Evolutionary conservation across 306 rosid genomes (phyloP).

Genomic region (Hylodesmum podocarpum): DNA sequence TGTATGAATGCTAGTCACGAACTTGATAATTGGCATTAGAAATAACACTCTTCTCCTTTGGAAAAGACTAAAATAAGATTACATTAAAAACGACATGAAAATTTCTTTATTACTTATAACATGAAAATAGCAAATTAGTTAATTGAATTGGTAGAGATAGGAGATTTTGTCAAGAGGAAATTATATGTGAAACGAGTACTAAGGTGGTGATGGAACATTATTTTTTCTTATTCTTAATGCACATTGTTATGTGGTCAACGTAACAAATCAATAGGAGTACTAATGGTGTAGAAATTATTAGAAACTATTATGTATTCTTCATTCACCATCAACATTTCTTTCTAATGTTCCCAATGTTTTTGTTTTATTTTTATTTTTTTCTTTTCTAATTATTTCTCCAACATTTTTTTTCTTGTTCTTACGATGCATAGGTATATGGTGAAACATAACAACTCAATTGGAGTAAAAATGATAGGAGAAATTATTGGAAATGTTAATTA

Average conservation of each 20-base stretch:
- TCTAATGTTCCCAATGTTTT: too few species aligned
- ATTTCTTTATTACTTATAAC: background rate
- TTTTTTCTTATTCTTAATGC: background rate
- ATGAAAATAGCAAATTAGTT: background rate
- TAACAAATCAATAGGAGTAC: background rate
- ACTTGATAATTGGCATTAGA: too few species aligned
- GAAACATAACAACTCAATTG: background rate
- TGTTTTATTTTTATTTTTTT: too few species aligned
- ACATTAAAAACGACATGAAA: background rate
- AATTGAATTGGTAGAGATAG: background rate
- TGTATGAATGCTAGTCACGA: too few species aligned
- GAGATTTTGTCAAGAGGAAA: background rate
- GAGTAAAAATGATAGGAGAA: background rate
- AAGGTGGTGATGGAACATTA: background rate
- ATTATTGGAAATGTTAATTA: background rate
- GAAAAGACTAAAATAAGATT: background rate
- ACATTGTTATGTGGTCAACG: too few species aligned
- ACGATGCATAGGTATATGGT: too few species aligned
- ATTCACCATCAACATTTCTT: too few species aligned
- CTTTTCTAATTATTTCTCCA: too few species aligned
- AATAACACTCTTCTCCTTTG: background rate
- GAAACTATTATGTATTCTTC: too few species aligned
- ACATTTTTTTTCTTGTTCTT: background rate
- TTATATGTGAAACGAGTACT: background rate
- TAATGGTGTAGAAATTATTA: background rate